Evolutionary conservation across 2,329 filamentous ascomycete genomes (phyloP).

Genomic region (Neurospora sp.): DNA sequence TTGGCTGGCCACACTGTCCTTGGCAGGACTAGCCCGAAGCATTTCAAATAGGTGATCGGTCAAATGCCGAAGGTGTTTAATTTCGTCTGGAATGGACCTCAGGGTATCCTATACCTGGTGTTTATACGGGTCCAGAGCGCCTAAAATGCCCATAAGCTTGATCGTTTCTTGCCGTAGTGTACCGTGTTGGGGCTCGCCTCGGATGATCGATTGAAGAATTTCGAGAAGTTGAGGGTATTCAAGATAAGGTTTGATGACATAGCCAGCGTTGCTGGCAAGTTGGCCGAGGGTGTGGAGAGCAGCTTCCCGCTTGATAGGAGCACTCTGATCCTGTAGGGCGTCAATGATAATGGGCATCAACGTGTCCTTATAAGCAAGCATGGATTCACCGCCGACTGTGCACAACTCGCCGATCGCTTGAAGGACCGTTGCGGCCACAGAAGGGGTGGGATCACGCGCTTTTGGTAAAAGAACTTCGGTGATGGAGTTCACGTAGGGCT

Average conservation of each 20-base stretch:
- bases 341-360: constrained; percentile 95
- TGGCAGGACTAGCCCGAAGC: not conserved
- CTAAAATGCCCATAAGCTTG: constrained; percentile 89
- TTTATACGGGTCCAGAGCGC: constrained; percentile 90
- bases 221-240: constrained; percentile 92
- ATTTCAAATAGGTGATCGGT: not conserved
- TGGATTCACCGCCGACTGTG: constrained; percentile 86
- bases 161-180: constrained; percentile 87
- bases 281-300: constrained; percentile 86
- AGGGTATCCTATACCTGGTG: constrained; percentile 51
- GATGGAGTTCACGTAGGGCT: constrained; percentile 95
- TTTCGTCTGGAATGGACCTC: constrained; percentile 10
- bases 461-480: constrained; percentile 91
- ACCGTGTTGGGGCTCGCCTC: constrained; percentile 76
- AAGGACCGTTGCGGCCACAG: constrained; percentile 88
- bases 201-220: constrained; percentile 86
- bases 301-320: constrained; percentile 79
- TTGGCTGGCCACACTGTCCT: not conserved
- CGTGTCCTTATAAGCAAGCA: constrained; percentile 81
- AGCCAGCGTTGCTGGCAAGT: constrained; percentile 89
- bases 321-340: constrained; percentile 87
- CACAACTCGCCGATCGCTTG: constrained; percentile 91
- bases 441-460: constrained; percentile 71
- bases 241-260: constrained; percentile 91
- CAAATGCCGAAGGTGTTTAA: not conserved